Base-by-base conservation (phyloP, 148 eudicot species). In the Persicaria tinctoria region DNA sequence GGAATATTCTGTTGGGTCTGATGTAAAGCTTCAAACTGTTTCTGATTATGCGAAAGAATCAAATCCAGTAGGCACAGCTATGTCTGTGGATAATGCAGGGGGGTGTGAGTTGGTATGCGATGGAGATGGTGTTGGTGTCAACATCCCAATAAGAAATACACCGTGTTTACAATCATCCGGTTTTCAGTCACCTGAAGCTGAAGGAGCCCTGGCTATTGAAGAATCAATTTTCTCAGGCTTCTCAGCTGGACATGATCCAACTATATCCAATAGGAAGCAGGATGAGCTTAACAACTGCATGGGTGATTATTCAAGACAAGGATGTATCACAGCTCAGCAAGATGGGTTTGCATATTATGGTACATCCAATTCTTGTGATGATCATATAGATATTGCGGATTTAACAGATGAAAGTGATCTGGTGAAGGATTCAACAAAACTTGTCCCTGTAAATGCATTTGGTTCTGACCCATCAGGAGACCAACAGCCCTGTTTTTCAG, bases 401-500 rank as follows among this genome's bases (percentile, higher is more conserved):
- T 51, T 59, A 27, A 71, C 87, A 50, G 86, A 81, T 51, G 79
- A 81, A 81, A 71, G 69, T 20, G 81, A 79, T 78, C 62, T 69
- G 79, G 72, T 64, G n/a, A 77, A 75, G 44, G 84, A 83, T 47
- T 59, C 82, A 32, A 72, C 79, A 51, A 80, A 80, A 59, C 80
- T 83, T 66, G 89, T 89, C 75, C 80, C 93, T 32, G 90, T 79
- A 44, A 82, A 84, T 84, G 82, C 84, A 74, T 88, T 84, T 81
- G 81, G 78, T 79, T 72, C 83, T 51, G 78, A 73, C 75, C 73
- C 78, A 70, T 78, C 84, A 23, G 80, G 82, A 51, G 80, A 73
- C 69, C 78, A 79, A 73, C 83, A 77, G 66, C 63, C 59, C 57
- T 70, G 66, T 73, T 81, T 87, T 76, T 54, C 82, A n/a, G 74